Base-by-base conservation (phyloP, 129 eudicot species). In the Arctium lappa region DNA sequence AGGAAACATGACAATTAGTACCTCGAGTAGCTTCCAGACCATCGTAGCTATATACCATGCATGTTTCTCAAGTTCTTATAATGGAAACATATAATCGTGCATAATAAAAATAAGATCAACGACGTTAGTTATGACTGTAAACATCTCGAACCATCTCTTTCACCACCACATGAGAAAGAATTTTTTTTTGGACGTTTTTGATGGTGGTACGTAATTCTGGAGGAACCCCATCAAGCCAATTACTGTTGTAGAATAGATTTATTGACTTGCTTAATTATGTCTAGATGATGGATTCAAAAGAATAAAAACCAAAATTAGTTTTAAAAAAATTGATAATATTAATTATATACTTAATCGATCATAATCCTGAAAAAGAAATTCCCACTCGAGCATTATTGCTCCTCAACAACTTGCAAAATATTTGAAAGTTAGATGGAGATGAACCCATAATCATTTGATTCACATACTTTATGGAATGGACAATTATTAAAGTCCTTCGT, bases 321-420 rank as follows among this genome's bases (percentile, higher is more conserved):
- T 5, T 30, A 29, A 6, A 10, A 33, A 11, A 13, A 30, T 31
- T 30, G 73, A 69, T 30, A 69, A 69, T 30, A 69, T 3, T 8
- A 69, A 30, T 50, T 50, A 15, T 16, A 1, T 16, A 56, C 27
- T 56, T 56, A 16, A 16, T 56, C 27, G 65, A 56, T 53, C 22
- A 53, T 53, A 53, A 53, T 53, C 22, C 62, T 6, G 63, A 53
- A 56, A 56, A 56, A 15, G 27, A 56, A 44, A 56, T 15, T 13
- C 22, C 65, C 2, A 3, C 65, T 53, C 0, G 5, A 53, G 65
- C 22, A 53, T 53, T 77, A 65, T 22, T n/a, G 50, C 71, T 71
- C 10, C 32, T 34, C 70, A 32, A 76, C 80, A 76, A 76, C 30
- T 76, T 77, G 80, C 66, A 56, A 77, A 32, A 16, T 60, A 60